Evolutionary conservation across 2,329 filamentous ascomycete species (phyloP), one percentile per base, ranked within the genome.

Genomic region (Curvularia eragrostidis): DNA sequence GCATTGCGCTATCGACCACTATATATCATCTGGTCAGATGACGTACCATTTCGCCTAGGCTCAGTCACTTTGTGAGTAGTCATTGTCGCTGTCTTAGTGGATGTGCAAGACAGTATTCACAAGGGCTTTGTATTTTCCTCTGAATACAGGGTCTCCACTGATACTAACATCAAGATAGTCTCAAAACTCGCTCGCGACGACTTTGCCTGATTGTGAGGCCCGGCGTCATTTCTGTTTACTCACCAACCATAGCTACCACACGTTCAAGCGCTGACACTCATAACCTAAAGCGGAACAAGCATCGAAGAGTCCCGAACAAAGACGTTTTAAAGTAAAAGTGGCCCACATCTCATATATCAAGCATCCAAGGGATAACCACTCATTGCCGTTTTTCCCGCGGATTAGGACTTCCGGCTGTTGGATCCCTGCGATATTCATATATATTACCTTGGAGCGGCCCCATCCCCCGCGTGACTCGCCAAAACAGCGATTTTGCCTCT

Each of bases 401-500:
- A 55, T 58, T 44, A 26, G 24, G 44, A 32, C 38, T 49, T 65
- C 63, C 67, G 66, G 69, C 56, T 69, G 66, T 69, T 63, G 58
- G 57, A 71, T 52, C 68, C 68, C 63, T 71, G 67, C 56, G 48
- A 42, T 46, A 24, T 58, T 70, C 68, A 71, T 71, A 54, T 70
- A 68, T 49, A 52, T 18, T 48, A 50, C 38, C 43, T 56, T 54
- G 38, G 52, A 59, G 49, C 62, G 64, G 61, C 53, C 48, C 67
- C 58, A 50, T 67, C 56, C 36, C 32, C 67, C 66, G 65, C 46
- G 61, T 59, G 48, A 56, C 61, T 61, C 50, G 44, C 59, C 50
- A 62, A 51, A 38, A 43, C 48, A 52, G 2, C 60, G 55, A 48
- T 18, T n/a, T 39, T 26, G 5, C 21, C 7, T 38, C 1, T 15